Base-by-base conservation (phyloP, 2,329 filamentous ascomycete species). In the Didymella sp. region DNA sequence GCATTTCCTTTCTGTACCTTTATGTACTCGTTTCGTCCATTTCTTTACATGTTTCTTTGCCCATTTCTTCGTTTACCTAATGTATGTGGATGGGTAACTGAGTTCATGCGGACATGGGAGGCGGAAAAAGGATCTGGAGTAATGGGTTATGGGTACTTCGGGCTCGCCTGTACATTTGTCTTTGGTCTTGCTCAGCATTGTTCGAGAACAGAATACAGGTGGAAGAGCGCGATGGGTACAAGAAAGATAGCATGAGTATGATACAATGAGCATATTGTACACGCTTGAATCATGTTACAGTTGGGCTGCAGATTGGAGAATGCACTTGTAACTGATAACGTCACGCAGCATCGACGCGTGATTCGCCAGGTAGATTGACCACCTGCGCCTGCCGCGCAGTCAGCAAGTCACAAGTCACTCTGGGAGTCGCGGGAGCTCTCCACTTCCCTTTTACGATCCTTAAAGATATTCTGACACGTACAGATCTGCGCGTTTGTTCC, bases 1-100 rank as follows among this genome's bases (percentile, higher is more conserved):
- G 72, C 70, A 74, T 73, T 59, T 66, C 61, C 54, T 56, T 70
- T 44, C 43, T 51, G 67, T 73, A 71, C 61, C 58, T 50, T 40
- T 70, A 66, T 61, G 63, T 69, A 67, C 63, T 61, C 59, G 59
- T 62, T 66, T 66, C 61, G 50, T 55, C 61, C 53, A 60, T 43
- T 68, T 61, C 59, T 67, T 64, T 63, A 70, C 63, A 56, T 64
- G 50, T 62, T 65, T 66, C 59, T 67, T 62, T 56, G 61, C 60
- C 59, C 59, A 67, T 67, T 59, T 64, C 61, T 63, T 64, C 58
- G 37, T 58, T 63, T 66, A 66, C 52, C 55, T 66, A 62, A 60
- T 64, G 56, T 70, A 63, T 71, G 64, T 64, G 70, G 60, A 66
- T 59, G 68, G 66, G 63, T 59, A 69, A 63, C 51, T 69, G 55